Evolutionary conservation across 2,329 filamentous ascomycete genomes (phyloP).

Genomic region (Salinomyces thailandicus): DNA sequence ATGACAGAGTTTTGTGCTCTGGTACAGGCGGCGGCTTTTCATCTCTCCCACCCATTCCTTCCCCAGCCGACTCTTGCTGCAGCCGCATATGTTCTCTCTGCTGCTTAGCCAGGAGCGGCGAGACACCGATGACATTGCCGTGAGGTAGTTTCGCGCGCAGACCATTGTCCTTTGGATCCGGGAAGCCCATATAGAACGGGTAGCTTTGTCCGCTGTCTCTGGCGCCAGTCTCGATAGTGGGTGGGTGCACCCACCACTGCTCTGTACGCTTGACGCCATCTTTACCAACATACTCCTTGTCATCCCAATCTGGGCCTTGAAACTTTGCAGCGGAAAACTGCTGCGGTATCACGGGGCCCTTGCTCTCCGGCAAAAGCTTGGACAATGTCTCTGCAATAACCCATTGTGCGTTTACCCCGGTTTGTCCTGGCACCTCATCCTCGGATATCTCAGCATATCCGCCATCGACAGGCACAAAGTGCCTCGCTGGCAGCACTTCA

Average conservation of each 20-base stretch:
- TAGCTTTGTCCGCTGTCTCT: slow-evolving; percentile 25
- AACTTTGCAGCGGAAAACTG: slow-evolving; percentile 28
- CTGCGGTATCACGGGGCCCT: slow-evolving; percentile 9
- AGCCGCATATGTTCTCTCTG: slow-evolving; percentile 2
- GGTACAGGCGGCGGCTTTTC: not conserved
- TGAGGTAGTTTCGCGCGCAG: slow-evolving; percentile 12
- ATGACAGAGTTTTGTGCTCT: not conserved
- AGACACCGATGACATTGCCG: slow-evolving; percentile 13
- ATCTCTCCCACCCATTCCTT: too few relatives aligned
- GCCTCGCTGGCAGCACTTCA: slow-evolving; percentile 43
- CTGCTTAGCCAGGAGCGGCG: slow-evolving; percentile 11
- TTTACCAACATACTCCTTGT: slow-evolving; percentile 28
- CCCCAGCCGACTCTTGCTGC: not conserved
- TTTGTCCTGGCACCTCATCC: slow-evolving; percentile 28
- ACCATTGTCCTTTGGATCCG: slow-evolving; percentile 14
- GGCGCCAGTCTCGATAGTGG: slow-evolving; percentile 29
- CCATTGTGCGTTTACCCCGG: slow-evolving; percentile 19
- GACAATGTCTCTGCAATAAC: slow-evolving; percentile 26
- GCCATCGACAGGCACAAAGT: slow-evolving; percentile 35
- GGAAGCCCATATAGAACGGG: slow-evolving; percentile 22
- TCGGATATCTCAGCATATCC: slow-evolving; percentile 37
- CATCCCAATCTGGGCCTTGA: slow-evolving; percentile 31
- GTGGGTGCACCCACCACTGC: slow-evolving; percentile 37
- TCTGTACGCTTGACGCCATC: slow-evolving; percentile 35
- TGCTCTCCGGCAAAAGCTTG: slow-evolving; percentile 16